Evolutionary conservation across 2,329 filamentous ascomycete genomes (phyloP).

Genomic region (Chaetomiaceae sp.): DNA sequence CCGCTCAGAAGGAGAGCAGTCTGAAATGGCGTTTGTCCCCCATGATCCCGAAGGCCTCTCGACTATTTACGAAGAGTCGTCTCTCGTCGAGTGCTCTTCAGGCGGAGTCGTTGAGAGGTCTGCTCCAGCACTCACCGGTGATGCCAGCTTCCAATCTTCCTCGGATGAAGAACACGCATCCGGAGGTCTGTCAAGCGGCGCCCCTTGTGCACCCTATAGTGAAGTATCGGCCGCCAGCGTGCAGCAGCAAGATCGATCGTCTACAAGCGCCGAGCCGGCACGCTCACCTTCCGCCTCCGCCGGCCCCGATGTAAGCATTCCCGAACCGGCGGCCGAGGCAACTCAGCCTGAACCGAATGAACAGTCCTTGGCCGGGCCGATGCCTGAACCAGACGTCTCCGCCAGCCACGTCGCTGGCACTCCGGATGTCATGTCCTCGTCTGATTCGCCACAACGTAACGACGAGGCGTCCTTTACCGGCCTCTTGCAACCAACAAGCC

Average conservation of each 20-base stretch:
- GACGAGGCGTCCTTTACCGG: neutral
- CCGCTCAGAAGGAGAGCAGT: neutral
- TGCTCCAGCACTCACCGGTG: neutral
- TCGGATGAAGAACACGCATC: neutral
- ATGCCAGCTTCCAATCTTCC: neutral
- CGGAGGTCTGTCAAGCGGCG: no score
- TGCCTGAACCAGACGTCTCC: neutral
- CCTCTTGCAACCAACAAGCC: neutral
- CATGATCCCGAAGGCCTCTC: slow-evolving; percentile 26
- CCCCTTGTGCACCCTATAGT: no score
- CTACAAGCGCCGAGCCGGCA: neutral
- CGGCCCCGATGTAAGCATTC: neutral
- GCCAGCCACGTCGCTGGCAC: slow-evolving; percentile 2
- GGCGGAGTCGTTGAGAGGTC: neutral
- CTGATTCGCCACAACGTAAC: slow-evolving; percentile 10
- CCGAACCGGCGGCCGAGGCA: neutral
- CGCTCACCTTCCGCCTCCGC: neutral
- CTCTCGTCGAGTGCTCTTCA: neutral
- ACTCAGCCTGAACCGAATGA: neutral
- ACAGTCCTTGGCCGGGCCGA: neutral
- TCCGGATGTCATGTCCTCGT: slow-evolving; percentile 2
- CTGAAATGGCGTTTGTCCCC: slow-evolving; percentile 10
- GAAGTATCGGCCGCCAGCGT: neutral
- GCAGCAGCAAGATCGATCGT: neutral
- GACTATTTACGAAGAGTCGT: slow-evolving; percentile 27